phyloP scores from a whole-genome alignment of 768 basidiomycete species.

The Lentinula raphanica region DNA sequence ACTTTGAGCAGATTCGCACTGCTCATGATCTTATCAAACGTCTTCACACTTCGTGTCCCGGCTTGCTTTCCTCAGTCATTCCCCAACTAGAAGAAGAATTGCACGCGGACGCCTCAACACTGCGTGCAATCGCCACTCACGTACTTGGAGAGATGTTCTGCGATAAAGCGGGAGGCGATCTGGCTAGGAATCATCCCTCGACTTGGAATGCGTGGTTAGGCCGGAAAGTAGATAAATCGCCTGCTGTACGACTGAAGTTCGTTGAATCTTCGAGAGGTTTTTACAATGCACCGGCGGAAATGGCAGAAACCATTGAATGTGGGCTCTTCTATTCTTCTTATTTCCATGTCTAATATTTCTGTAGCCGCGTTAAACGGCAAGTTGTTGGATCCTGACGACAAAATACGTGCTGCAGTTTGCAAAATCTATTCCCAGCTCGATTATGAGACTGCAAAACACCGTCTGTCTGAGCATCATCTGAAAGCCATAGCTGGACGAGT shows the following conservation, averaged over 20 bases:
- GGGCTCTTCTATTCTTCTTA: slow-evolving; percentile 13
- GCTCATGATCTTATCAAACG: slow-evolving; percentile 86
- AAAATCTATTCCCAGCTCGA: slow-evolving; percentile 78
- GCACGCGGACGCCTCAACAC: slow-evolving; percentile 61
- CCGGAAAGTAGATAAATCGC: slow-evolving; percentile 70
- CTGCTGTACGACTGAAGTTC: slow-evolving; percentile 69
- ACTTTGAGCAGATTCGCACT: slow-evolving; percentile 61
- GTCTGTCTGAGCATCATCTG: slow-evolving; percentile 62
- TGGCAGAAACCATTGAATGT: slow-evolving; percentile 72
- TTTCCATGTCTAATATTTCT: neutral
- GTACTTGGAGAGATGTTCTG: slow-evolving; percentile 89
- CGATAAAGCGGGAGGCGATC: slow-evolving; percentile 65
- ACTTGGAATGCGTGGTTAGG: slow-evolving; percentile 85
- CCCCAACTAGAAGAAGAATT: slow-evolving; percentile 92
- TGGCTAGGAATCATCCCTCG: slow-evolving; percentile 72
- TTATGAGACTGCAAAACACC: slow-evolving; percentile 85
- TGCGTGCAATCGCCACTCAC: slow-evolving; percentile 79
- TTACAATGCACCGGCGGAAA: slow-evolving; percentile 60
- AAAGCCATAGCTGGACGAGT: slow-evolving; percentile 64
- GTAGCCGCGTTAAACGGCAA: slow-evolving; percentile 59
- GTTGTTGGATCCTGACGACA: slow-evolving; percentile 85
- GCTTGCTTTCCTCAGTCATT: slow-evolving; percentile 82
- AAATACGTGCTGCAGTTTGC: slow-evolving; percentile 81
- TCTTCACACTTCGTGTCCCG: slow-evolving; percentile 74
- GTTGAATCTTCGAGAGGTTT: slow-evolving; percentile 66